Evolutionary conservation across 139 green algal species (phyloP), one percentile per base, ranked within the genome.

Genomic region (Prasinococcaceae sp.): DNA sequence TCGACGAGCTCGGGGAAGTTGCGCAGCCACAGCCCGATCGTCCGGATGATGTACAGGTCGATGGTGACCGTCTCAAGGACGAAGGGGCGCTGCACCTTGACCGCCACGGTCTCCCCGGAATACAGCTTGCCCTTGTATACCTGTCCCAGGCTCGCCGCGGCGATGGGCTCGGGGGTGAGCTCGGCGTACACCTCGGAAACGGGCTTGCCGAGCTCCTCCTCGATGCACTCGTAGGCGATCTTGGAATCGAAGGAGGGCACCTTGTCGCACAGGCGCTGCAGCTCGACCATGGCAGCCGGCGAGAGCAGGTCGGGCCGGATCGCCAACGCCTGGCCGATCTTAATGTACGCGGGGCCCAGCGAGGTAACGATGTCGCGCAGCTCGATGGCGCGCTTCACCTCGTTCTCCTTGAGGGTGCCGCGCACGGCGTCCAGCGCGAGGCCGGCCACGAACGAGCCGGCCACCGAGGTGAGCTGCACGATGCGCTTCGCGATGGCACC

Each of bases 231-330:
- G 63, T 85, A 85, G 6, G 81, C 81, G n/a, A 72, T 55, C 0
- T 64, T 53, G n/a, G 65, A 82, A 66, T 88, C 76, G 32, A 86
- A 95, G 51, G 50, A 77, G 19, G 86, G 86, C 50, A 95, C 89
- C 72, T 98, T 98, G 76, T 98, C 90, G 67, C 90, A 98, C 43
- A 98, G 79, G 77, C 94, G 94, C 74, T 98, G 90, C 60, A 98
- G 73, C 77, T 98, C 90, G 47, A 76, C 78, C 90, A 98, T 98
- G 25, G 90, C 90, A 2, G 82, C 78, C 12, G 90, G 90, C 2
- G 73, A 86, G 24, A 98, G 80, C 14, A 98, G 53, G 71, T 98
- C 90, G 12, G 90, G 90, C 3, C 90, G 76, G 65, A 98, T 98
- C 41, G 74, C 85, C 45, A 98, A 69, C 22, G 90, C 70, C 61